Evolutionary conservation across 2,329 filamentous ascomycete genomes (phyloP).

Genomic region (Aspergillus sp.): DNA sequence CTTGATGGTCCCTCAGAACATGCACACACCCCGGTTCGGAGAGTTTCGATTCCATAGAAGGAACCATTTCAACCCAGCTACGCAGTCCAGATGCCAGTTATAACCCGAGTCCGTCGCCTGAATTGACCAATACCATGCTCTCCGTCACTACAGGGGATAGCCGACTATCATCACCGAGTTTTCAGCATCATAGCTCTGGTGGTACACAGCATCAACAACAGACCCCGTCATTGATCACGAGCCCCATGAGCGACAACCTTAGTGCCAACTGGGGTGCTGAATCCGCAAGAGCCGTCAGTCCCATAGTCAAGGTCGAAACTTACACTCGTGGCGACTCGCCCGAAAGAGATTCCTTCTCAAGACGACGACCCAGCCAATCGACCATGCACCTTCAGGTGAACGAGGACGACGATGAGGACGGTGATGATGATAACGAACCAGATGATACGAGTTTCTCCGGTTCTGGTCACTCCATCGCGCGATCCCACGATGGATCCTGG

Average conservation of each 20-base stretch:
- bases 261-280: conserved; percentile 12
- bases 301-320: conserved; percentile 41
- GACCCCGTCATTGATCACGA: conserved; percentile 20
- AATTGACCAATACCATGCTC: conserved; percentile 6
- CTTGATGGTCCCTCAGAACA: no score
- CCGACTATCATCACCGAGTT: background rate
- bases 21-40: no score
- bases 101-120: conserved; percentile 24
- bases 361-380: conserved; percentile 27
- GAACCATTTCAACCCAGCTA: conserved; percentile 19
- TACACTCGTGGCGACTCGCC: conserved; percentile 42
- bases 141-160: conserved; percentile 3
- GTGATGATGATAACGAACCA: conserved; percentile 11
- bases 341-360: conserved; percentile 20
- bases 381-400: conserved; percentile 32
- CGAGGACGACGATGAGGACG: conserved; percentile 21
- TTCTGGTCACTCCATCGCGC: conserved; percentile 17
- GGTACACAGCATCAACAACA: conserved; percentile 12
- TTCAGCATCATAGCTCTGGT: conserved; percentile 4
- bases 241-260: conserved; percentile 19
- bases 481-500: conserved; percentile 46
- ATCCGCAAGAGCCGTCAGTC: conserved; percentile 32
- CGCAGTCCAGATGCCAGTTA: conserved; percentile 28
- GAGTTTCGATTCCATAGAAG: no score
- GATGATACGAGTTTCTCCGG: conserved; percentile 7